A percentile compares a stretch with the other conserved stretches of the same genome.
These are phyloP conservation scores for Suhomyces anneliseae DNA, from an alignment of 1,139 yeast species.

Conservation along the genomic window DNA sequence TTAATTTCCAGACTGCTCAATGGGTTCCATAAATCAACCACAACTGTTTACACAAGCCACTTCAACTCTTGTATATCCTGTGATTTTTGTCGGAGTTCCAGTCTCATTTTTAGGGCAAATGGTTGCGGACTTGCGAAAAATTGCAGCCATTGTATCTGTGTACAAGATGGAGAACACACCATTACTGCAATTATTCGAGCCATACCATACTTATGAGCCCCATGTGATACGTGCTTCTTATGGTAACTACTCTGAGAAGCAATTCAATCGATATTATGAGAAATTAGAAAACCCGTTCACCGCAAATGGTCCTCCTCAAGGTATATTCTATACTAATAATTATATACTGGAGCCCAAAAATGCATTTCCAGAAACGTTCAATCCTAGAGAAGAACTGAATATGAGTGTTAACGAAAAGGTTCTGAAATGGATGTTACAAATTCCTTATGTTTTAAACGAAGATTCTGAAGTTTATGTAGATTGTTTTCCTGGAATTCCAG, in stretches of 20 bases:
- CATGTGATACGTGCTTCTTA: background rate
- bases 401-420: slow-evolving; percentile 68
- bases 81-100: no score
- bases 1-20: no score
- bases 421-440: slow-evolving; percentile 54
- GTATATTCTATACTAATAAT: slow-evolving; percentile 2
- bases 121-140: no score
- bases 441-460: slow-evolving; percentile 43
- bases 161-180: background rate
- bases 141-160: background rate
- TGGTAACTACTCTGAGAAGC: background rate
- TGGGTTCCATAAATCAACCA: no score
- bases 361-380: slow-evolving; percentile 28
- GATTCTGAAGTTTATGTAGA: slow-evolving; percentile 24
- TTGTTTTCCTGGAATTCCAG: slow-evolving; percentile 49
- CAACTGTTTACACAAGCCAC: no score
- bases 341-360: background rate
- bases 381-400: slow-evolving; percentile 57
- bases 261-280: background rate
- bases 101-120: no score
- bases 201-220: background rate
- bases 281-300: background rate
- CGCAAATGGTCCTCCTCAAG: slow-evolving; percentile 2
- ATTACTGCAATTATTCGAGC: background rate
- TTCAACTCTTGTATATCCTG: no score